A percentile compares a stretch with the other conserved stretches of the same genome.
phyloP scores from a whole-genome alignment of 1,284 basidiomycete genomes.

The Grifola frondosa region DNA sequence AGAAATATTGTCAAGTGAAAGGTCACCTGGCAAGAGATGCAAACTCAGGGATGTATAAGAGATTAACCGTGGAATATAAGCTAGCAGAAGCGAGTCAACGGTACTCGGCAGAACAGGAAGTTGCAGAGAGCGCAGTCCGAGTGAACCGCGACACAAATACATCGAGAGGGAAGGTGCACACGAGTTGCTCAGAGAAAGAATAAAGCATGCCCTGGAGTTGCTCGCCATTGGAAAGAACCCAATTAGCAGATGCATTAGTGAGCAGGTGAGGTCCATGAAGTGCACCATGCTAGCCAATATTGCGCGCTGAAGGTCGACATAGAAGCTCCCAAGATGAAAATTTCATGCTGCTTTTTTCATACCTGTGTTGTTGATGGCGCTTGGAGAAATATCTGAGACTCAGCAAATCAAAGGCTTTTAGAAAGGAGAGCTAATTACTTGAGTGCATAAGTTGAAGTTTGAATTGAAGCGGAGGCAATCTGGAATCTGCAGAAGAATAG shows the following conservation, averaged over 20 bases:
- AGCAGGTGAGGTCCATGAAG: conserved; percentile 57
- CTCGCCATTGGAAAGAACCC: conserved; percentile 43
- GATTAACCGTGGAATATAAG: conserved; percentile 55
- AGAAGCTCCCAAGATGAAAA: too few relatives aligned
- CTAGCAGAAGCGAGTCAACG: conserved; percentile 27
- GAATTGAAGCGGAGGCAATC: too few relatives aligned
- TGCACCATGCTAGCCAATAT: conserved; percentile 58
- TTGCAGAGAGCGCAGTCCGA: conserved; percentile 53
- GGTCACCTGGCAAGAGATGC: conserved; percentile 57
- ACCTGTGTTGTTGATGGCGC: too few relatives aligned
- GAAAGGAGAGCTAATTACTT: too few relatives aligned
- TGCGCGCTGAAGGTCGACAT: conserved; percentile 47
- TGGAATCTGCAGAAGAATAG: too few relatives aligned
- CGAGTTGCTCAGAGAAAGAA: conserved; percentile 51
- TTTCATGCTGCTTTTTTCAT: too few relatives aligned
- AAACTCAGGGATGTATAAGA: conserved; percentile 63
- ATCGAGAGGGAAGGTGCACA: conserved; percentile 60
- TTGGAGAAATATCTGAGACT: too few relatives aligned
- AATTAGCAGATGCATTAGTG: conserved; percentile 50
- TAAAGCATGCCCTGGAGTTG: conserved; percentile 30
- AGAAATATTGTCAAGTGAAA: conserved; percentile 52
- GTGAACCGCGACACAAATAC: too few relatives aligned
- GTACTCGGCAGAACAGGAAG: conserved; percentile 16
- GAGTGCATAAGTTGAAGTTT: too few relatives aligned
- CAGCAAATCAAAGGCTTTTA: too few relatives aligned